A percentile compares a stretch with the other conserved stretches of the same genome.
phyloP scores from a whole-genome alignment of 306 rosid species.

The Lathyrus aphaca region DNA sequence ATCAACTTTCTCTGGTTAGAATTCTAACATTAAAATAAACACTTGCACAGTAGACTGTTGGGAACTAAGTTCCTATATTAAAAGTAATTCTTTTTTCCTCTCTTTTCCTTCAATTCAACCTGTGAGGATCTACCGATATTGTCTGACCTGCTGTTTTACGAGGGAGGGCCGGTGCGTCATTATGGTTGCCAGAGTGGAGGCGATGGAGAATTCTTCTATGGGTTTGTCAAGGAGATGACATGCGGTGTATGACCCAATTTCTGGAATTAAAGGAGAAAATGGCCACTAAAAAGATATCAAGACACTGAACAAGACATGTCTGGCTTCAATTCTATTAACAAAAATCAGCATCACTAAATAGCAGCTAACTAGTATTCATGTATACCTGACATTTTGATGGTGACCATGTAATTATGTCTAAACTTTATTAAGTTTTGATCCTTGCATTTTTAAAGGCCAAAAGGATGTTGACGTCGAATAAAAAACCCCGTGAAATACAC shows the following conservation, averaged over 20 bases:
- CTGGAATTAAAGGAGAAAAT: background rate
- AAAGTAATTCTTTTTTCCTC: background rate
- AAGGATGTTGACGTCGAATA: background rate
- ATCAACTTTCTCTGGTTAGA: background rate
- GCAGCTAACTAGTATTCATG: slow-evolving; percentile 5
- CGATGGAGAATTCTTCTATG: background rate
- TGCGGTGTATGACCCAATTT: background rate
- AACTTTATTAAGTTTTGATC: slow-evolving; percentile 19
- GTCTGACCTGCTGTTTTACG: background rate
- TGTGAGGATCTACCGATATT: background rate
- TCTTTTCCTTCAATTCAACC: background rate
- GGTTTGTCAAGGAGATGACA: background rate
- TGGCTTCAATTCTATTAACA: slow-evolving; percentile 3
- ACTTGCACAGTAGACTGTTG: background rate
- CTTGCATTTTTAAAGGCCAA: slow-evolving; percentile 7
- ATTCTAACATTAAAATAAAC: background rate
- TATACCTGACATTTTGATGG: background rate
- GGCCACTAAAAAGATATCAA: background rate
- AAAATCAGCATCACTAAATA: background rate
- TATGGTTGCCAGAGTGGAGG: background rate
- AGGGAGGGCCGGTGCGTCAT: background rate
- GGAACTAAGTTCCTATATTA: background rate
- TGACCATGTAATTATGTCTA: slow-evolving; percentile 2
- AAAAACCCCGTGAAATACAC: slow-evolving; percentile 3
- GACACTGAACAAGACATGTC: background rate